Percentiles rank a stretch among this genome's conserved stretches.
These are phyloP conservation scores for Lactarius pseudohatsudake DNA, from an alignment of 768 basidiomycete genomes.

Conservation along the genomic window DNA sequence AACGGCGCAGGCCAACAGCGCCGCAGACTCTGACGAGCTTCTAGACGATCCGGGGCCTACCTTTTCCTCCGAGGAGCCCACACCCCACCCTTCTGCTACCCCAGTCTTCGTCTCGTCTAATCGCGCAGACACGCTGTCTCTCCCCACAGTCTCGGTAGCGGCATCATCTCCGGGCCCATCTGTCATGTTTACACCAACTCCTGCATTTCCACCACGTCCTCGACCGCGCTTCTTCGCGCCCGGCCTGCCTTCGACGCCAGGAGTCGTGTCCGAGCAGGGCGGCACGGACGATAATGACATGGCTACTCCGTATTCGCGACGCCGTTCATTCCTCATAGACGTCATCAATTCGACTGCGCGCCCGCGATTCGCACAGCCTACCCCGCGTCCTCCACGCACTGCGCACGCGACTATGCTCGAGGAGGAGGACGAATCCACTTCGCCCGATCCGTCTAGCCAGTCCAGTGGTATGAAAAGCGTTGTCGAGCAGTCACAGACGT, in stretches of 20 bases:
- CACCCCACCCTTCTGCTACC: conserved; percentile 24
- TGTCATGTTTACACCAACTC: conserved; percentile 65
- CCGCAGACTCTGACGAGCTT: conserved; percentile 1
- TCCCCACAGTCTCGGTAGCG: conserved; percentile 41
- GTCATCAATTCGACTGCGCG: conserved; percentile 82
- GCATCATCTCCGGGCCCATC: conserved; percentile 59
- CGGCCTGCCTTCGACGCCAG: conserved; percentile 24
- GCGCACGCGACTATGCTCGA: background rate
- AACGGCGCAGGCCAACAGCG: background rate
- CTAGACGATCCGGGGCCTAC: conserved; percentile 51
- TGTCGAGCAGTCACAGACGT: conserved; percentile 30
- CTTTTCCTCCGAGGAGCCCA: conserved; percentile 63
- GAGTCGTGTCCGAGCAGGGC: conserved; percentile 27
- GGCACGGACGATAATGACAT: conserved; percentile 38
- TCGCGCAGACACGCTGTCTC: conserved; percentile 34
- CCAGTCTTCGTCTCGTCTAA: background rate
- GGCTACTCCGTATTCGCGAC: conserved; percentile 68
- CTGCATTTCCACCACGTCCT: conserved; percentile 58
- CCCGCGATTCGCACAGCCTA: conserved; percentile 63
- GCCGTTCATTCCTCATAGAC: conserved; percentile 78
- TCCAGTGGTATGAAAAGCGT: conserved; percentile 39
- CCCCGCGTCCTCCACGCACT: conserved; percentile 53
- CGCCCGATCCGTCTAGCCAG: conserved; percentile 32
- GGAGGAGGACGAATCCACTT: conserved; percentile 22
- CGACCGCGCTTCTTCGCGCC: conserved; percentile 58